Conservation (phyloP, 306 rosid genomes). For the Quercus alba region DNA sequence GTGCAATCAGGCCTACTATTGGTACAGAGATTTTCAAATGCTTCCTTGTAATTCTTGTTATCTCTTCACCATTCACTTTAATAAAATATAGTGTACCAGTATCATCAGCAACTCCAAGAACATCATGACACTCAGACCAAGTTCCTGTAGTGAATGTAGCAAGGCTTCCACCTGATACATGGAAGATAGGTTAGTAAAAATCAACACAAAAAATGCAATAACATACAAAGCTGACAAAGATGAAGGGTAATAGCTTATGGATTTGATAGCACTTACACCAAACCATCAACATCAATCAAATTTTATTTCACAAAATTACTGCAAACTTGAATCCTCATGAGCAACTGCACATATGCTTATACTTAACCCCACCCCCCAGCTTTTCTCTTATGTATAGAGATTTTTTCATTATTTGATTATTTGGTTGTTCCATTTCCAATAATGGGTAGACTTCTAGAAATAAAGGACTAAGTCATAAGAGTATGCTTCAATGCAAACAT, state of each 20-base stretch:
- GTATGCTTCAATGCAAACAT: background rate
- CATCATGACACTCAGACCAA: constrained; percentile 79
- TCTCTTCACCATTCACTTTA: constrained; percentile 72
- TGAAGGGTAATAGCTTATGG: background rate
- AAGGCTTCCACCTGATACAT: constrained; percentile 49
- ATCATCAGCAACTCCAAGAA: constrained; percentile 86
- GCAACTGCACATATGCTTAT: background rate
- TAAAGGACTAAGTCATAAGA: background rate
- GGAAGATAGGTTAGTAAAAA: constrained; percentile 22
- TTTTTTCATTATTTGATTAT: background rate
- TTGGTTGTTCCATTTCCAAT: background rate
- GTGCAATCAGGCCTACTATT: constrained; percentile 54
- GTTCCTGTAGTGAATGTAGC: constrained; percentile 77
- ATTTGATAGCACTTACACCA: background rate
- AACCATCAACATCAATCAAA: background rate
- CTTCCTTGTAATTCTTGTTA: constrained; percentile 56
- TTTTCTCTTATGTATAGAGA: background rate
- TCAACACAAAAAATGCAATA: background rate
- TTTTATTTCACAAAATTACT: background rate
- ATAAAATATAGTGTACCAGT: constrained; percentile 68
- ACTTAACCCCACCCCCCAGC: no score
- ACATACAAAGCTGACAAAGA: background rate
- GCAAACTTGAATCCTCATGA: background rate
- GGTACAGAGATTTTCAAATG: constrained; percentile 61
- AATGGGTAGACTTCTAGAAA: background rate